Percentiles rank a stretch among this genome's conserved stretches.
Conservation (phyloP, 129 eudicot genomes). For the Cynara cardunculus region DNA sequence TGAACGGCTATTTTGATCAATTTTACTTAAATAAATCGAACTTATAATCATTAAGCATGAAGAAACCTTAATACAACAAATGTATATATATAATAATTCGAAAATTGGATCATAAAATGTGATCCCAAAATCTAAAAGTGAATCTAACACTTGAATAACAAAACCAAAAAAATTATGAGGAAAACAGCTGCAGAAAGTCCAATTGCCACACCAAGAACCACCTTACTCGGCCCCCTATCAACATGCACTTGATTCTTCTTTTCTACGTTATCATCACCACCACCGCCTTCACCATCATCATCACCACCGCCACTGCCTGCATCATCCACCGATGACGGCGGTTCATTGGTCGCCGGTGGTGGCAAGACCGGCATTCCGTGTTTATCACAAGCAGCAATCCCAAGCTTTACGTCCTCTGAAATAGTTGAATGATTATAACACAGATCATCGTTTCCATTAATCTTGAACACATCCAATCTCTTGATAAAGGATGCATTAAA, state of each 20-base stretch:
- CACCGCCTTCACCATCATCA: constrained; percentile 18
- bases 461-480: constrained; percentile 60
- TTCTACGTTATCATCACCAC: constrained; percentile 25
- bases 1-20: no score
- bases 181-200: constrained; percentile 82
- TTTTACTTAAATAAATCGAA: no score
- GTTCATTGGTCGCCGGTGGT: constrained; percentile 41
- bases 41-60: not conserved
- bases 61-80: not conserved
- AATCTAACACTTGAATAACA: constrained; percentile 51
- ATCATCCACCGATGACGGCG: constrained; percentile 18
- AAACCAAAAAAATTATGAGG: constrained; percentile 69
- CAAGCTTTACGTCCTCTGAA: constrained; percentile 56
- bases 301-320: constrained; percentile 20
- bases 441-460: constrained; percentile 60
- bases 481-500: constrained; percentile 70
- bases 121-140: not conserved
- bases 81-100: not conserved
- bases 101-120: not conserved
- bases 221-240: constrained; percentile 72
- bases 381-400: constrained; percentile 84
- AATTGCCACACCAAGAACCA: constrained; percentile 91
- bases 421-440: constrained; percentile 64
- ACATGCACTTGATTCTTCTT: constrained; percentile 26
- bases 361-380: constrained; percentile 77